A percentile compares a stretch with the other conserved stretches of the same genome.
Evolutionary conservation across 352 stramenopile genomes (phyloP).

Genomic region (Pythium sp.): DNA sequence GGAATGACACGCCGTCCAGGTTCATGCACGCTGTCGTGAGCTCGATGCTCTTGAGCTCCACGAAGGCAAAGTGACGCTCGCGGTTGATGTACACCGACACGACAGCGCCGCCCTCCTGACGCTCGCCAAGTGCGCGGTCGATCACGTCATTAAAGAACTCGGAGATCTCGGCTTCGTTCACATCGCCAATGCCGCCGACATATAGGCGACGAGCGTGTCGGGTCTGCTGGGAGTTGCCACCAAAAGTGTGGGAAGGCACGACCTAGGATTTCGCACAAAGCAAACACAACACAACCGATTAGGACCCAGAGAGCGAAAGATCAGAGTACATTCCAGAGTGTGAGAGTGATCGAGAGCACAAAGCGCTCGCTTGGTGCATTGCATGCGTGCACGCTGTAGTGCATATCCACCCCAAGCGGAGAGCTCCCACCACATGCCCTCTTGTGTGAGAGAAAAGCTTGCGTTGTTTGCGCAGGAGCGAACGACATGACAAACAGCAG

Average conservation of each 20-base stretch:
- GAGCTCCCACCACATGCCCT: background rate
- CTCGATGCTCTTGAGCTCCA: slow-evolving; percentile 97
- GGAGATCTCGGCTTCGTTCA: slow-evolving; percentile 82
- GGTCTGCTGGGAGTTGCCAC: slow-evolving; percentile 88
- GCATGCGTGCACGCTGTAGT: background rate
- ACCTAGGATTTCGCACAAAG: background rate
- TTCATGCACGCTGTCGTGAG: slow-evolving; percentile 95
- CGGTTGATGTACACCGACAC: slow-evolving; percentile 95
- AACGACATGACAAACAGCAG: slow-evolving; percentile 28
- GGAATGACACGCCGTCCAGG: slow-evolving; percentile 94
- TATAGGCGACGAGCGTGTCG: slow-evolving; percentile 96
- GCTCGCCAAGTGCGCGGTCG: slow-evolving; percentile 74
- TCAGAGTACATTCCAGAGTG: background rate
- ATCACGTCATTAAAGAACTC: slow-evolving; percentile 93
- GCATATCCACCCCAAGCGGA: background rate
- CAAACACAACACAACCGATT: slow-evolving; percentile 26
- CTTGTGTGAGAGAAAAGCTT: background rate
- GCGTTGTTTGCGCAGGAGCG: slow-evolving; percentile 14
- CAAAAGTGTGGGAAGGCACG: slow-evolving; percentile 6
- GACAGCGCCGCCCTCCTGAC: slow-evolving; percentile 70
- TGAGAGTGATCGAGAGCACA: background rate
- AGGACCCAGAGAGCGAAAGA: slow-evolving; percentile 14
- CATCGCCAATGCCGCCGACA: slow-evolving; percentile 90
- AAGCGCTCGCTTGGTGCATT: slow-evolving; percentile 4
- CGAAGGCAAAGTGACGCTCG: slow-evolving; percentile 96